phyloP scores from a whole-genome alignment of 768 basidiomycete species.

The Albatrellus ellisii region DNA sequence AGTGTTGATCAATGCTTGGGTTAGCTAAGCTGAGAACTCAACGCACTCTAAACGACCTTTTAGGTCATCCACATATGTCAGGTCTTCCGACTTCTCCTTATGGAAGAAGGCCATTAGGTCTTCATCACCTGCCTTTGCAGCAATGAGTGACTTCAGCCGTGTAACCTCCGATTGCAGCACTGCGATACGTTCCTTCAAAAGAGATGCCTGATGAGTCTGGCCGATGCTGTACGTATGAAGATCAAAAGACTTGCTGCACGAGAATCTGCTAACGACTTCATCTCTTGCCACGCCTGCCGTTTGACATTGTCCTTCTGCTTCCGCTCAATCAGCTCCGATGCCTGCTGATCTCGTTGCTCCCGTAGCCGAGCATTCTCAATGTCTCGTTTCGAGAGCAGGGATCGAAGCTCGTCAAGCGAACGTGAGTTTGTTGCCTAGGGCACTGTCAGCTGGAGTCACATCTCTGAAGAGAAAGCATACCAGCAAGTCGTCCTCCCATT shows the following conservation, averaged over 20 bases:
- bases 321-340: conserved; percentile 11
- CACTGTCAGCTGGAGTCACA: too few relatives aligned
- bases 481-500: too few relatives aligned
- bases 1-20: neutral
- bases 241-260: conserved; percentile 5
- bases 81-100: conserved; percentile 37
- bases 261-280: conserved; percentile 6
- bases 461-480: too few relatives aligned
- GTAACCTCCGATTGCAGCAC: conserved; percentile 60
- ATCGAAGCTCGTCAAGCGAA: too few relatives aligned
- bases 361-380: conserved; percentile 12
- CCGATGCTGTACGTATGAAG: neutral
- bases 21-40: too few relatives aligned
- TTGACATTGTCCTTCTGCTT: conserved; percentile 8
- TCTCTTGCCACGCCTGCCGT: conserved; percentile 9
- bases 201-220: neutral
- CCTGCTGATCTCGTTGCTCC: conserved; percentile 10
- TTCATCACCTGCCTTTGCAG: conserved; percentile 55
- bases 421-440: too few relatives aligned
- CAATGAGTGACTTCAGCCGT: conserved; percentile 64
- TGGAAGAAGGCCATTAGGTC: conserved; percentile 65
- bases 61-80: conserved; percentile 37
- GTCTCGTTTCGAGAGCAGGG: too few relatives aligned
- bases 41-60: conserved; percentile 45
- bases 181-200: conserved; percentile 51